Conservation (phyloP, 768 basidiomycete genomes). For the Polyporus arcularius region DNA sequence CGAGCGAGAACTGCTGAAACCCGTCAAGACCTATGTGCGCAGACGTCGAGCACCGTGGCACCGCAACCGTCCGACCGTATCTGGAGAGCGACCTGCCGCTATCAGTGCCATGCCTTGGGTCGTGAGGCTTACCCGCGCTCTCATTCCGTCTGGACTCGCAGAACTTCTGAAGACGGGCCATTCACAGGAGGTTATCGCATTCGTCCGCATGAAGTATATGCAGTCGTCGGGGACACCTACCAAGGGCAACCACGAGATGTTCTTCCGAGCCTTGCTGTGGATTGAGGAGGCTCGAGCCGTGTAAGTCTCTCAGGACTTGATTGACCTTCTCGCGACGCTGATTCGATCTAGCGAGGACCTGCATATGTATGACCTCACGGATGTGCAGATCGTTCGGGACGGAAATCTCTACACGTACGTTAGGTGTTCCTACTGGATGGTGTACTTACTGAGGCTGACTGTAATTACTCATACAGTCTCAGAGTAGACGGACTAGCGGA, state of each 20-base stretch:
- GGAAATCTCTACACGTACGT: conserved; percentile 48
- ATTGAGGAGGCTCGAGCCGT: conserved; percentile 44
- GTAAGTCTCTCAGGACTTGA: conserved; percentile 22
- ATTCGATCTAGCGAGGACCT: conserved; percentile 31
- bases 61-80: conserved; percentile 5
- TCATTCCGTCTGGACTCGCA: background rate
- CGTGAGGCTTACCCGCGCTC: background rate
- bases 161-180: conserved; percentile 27
- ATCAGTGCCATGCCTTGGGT: background rate
- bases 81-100: conserved; percentile 20
- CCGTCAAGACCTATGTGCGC: conserved; percentile 48
- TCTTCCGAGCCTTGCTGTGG: conserved; percentile 57
- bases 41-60: conserved; percentile 30
- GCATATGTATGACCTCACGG: conserved; percentile 38
- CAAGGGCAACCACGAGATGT: background rate
- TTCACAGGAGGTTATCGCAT: conserved; percentile 29
- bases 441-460: background rate
- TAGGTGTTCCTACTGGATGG: background rate
- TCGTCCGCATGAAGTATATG: conserved; percentile 24
- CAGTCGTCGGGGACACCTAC: background rate
- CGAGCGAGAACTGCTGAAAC: conserved; percentile 48
- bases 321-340: background rate
- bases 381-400: conserved; percentile 37
- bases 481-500: conserved; percentile 57
- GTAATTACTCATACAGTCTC: conserved; percentile 36